Percentiles rank a stretch among this genome's conserved stretches.
These are phyloP conservation scores for Globisporangium solare DNA, from an alignment of 352 stramenopile genomes.

Conservation along the genomic window DNA sequence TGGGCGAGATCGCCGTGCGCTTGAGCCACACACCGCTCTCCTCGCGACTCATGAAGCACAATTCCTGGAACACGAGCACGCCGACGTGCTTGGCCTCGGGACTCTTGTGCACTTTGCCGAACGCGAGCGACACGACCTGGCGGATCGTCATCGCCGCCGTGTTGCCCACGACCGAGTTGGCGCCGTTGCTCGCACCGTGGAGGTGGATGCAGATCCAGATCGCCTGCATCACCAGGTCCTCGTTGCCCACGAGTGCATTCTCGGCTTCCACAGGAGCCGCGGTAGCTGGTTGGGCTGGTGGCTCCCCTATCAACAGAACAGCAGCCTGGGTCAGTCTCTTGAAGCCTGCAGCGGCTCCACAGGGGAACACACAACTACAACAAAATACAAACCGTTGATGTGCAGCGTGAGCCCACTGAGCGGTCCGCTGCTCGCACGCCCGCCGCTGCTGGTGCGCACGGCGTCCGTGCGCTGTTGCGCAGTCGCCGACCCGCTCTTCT, in stretches of 20 bases:
- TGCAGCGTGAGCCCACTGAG: conserved; percentile 18
- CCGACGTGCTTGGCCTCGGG: conserved; percentile 70
- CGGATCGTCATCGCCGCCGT: conserved; percentile 86
- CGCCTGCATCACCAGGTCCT: conserved; percentile 84
- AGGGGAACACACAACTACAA: neutral
- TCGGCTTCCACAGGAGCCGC: conserved; percentile 9
- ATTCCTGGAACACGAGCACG: conserved; percentile 82
- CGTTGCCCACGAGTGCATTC: conserved; percentile 67
- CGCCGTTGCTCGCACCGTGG: conserved; percentile 63
- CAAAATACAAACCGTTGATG: conserved; percentile 5
- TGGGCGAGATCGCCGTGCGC: conserved; percentile 61
- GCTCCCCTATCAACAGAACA: neutral
- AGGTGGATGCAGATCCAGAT: conserved; percentile 87
- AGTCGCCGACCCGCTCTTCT: conserved; percentile 18
- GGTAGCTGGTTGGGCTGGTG: neutral
- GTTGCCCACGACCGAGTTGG: conserved; percentile 79
- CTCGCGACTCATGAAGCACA: conserved; percentile 83
- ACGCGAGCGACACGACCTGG: conserved; percentile 83
- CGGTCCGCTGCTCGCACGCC: conserved; percentile 4
- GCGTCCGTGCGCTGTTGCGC: neutral
- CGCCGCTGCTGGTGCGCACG: conserved; percentile 1
- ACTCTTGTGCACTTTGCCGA: conserved; percentile 72
- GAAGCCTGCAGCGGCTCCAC: neutral
- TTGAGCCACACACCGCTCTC: conserved; percentile 86
- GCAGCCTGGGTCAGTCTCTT: neutral